Base-by-base conservation (phyloP, 2,329 filamentous ascomycete genomes). In the Epichloe sibirici region DNA sequence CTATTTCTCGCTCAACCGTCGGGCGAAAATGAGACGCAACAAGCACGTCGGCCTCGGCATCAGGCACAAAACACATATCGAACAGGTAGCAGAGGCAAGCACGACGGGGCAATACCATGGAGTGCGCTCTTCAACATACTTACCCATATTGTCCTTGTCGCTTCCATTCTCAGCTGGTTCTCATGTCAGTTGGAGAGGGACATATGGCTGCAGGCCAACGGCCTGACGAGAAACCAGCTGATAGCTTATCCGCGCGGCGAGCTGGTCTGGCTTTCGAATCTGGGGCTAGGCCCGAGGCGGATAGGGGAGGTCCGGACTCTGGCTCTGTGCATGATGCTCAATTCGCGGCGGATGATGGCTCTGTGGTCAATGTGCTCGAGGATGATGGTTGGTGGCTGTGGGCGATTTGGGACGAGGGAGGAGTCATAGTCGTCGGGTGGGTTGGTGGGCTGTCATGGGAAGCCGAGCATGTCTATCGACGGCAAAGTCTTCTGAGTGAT, bases 171-270 rank as follows among this genome's bases (percentile, higher is more conserved):
- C 15, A 46, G 46, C 3, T 62, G 56, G 45, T n/a, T 60, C 7
- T 57, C 59, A 5, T 45, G 53, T 11, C 50, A 48, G 1, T 40
- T 46, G 6, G 63, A 69, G 51, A 57, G 59, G 48, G 6, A 56
- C 3, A 56, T 65, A 11, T 70, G 66, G 67, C 23, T 61, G 11
- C 48, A 54, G 38, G 66, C 60, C 5, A 69, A 70, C 47, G 57
- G 58, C 15, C 35, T 60, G 38, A 66, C 66, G n/a, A 57, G 61
- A 51, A 52, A 46, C n/a, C 60, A 66, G 35, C 56, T 68, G 55
- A 48, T 67, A 17, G 50, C 45, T 31, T 38, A 57, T 23, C 38
- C 57, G 13, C 50, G 48, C 17, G 52, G 52, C 12, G 52, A 52
- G 11, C 43, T 40, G 2, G 15, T 38, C 3, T 53, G 52, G 28